phyloP scores from a whole-genome alignment of 2,329 filamentous ascomycete genomes.

The Paraconiothyrium sp. region DNA sequence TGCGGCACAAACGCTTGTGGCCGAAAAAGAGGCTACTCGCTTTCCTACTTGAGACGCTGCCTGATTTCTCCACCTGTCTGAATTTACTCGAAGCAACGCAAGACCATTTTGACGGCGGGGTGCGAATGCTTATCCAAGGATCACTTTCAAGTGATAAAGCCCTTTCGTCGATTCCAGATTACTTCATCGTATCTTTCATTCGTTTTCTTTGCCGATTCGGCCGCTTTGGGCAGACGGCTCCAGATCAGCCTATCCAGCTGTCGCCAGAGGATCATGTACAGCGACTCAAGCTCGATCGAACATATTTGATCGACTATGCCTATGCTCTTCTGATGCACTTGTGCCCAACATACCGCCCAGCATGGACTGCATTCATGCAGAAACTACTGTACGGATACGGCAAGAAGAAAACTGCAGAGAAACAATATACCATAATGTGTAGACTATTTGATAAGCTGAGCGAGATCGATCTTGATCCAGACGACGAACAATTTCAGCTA shows the following conservation, averaged over 20 bases:
- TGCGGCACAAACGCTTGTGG: constrained; percentile 61
- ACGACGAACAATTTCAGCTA: constrained; percentile 41
- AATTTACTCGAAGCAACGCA: constrained; percentile 31
- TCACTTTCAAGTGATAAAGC: constrained; percentile 21
- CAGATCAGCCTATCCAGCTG: constrained; percentile 17
- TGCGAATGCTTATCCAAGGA: constrained; percentile 35
- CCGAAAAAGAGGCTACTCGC: constrained; percentile 63
- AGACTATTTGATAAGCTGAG: constrained; percentile 39
- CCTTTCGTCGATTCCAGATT: constrained; percentile 27
- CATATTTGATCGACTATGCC: constrained; percentile 44
- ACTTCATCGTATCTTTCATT: constrained; percentile 43
- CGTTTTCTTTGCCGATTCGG: constrained; percentile 44
- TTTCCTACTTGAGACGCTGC: constrained; percentile 61
- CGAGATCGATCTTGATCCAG: constrained; percentile 43
- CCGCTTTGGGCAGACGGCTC: constrained; percentile 23
- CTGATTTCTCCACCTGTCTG: constrained; percentile 31
- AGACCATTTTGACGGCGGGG: constrained; percentile 29
- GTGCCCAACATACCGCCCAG: constrained; percentile 35
- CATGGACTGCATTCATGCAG: constrained; percentile 43
- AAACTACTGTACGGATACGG: constrained; percentile 27
- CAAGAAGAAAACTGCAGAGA: constrained; percentile 1
- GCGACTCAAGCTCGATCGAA: constrained; percentile 28
- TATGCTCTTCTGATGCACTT: constrained; percentile 36
- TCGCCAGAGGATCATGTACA: constrained; percentile 28
- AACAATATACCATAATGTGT: constrained; percentile 37